Conservation (phyloP, 1,284 basidiomycete species). For the Exsudoporus floridanus region DNA sequence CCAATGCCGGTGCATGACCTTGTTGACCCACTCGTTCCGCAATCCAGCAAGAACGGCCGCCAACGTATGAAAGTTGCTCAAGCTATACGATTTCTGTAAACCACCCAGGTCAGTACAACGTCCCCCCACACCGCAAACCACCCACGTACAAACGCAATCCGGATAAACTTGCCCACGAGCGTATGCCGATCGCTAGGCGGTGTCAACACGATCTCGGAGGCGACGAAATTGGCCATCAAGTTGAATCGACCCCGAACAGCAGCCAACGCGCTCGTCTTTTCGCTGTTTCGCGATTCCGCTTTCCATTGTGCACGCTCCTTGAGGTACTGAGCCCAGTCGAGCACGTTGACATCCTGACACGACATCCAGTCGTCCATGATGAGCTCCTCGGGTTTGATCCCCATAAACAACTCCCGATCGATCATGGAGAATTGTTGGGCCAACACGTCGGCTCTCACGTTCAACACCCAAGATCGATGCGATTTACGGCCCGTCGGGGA, state of each 20-base stretch:
- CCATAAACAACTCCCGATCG: constrained; percentile 82
- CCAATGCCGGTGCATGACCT: constrained; percentile 70
- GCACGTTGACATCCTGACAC: constrained; percentile 63
- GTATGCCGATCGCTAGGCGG: constrained; percentile 63
- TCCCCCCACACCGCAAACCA: background rate
- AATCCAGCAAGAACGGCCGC: constrained; percentile 83
- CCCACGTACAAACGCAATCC: constrained; percentile 77
- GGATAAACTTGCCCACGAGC: constrained; percentile 79
- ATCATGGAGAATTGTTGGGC: constrained; percentile 85
- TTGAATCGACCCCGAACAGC: constrained; percentile 88
- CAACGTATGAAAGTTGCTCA: constrained; percentile 79
- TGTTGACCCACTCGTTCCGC: constrained; percentile 68
- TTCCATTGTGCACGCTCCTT: constrained; percentile 74
- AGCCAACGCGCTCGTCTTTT: constrained; percentile 69
- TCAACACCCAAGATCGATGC: constrained; percentile 69
- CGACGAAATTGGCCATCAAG: constrained; percentile 79
- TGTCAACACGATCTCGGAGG: constrained; percentile 76
- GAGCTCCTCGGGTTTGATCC: constrained; percentile 81
- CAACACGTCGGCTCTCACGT: constrained; percentile 57
- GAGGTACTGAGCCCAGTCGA: constrained; percentile 83
- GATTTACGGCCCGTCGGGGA: constrained; percentile 35
- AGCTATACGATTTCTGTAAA: constrained; percentile 76
- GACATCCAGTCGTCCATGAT: constrained; percentile 68
- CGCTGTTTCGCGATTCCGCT: constrained; percentile 52
- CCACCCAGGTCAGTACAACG: constrained; percentile 8